Percentiles rank a stretch among this genome's conserved stretches.
These are phyloP conservation scores for Tulasnella sp. DNA, from an alignment of 768 basidiomycete genomes.

Conservation along the genomic window DNA sequence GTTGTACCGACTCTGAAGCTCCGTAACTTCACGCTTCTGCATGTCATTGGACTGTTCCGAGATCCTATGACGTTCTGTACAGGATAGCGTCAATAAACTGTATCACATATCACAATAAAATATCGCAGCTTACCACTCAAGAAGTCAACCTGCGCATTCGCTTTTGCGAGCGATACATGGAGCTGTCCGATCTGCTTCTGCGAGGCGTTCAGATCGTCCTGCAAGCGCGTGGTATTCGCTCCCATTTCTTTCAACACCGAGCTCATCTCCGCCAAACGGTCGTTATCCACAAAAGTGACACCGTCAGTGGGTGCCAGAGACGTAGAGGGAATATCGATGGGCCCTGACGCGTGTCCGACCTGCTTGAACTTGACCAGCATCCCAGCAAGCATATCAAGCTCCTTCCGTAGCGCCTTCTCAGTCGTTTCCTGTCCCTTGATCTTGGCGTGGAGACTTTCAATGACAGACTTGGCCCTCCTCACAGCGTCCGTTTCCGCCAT, in stretches of 20 bases:
- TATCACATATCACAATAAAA: neutral
- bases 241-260: slow-evolving; percentile 49
- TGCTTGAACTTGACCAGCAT: slow-evolving; percentile 52
- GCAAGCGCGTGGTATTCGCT: slow-evolving; percentile 56
- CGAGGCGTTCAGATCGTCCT: slow-evolving; percentile 55
- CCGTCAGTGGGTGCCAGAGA: slow-evolving; percentile 23
- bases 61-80: slow-evolving; percentile 26
- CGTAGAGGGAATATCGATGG: neutral
- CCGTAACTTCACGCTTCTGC: slow-evolving; percentile 55
- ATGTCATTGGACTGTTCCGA: slow-evolving; percentile 54
- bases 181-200: slow-evolving; percentile 60
- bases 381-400: slow-evolving; percentile 72
- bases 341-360: slow-evolving; percentile 18
- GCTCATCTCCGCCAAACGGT: slow-evolving; percentile 11
- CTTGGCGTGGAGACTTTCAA: slow-evolving; percentile 65
- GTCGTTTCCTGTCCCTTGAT: slow-evolving; percentile 69
- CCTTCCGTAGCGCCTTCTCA: slow-evolving; percentile 74
- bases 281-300: neutral
- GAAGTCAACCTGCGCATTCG: slow-evolving; percentile 71
- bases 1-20: slow-evolving; percentile 55
- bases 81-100: too few relatives aligned
- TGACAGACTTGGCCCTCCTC: slow-evolving; percentile 78
- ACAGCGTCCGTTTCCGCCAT: slow-evolving; percentile 64
- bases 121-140: slow-evolving; percentile 47
- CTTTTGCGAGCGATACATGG: slow-evolving; percentile 63